These are phyloP conservation scores for Yarrowia porcina DNA, from an alignment of 805 yeast genomes.

Conservation along the genomic window DNA sequence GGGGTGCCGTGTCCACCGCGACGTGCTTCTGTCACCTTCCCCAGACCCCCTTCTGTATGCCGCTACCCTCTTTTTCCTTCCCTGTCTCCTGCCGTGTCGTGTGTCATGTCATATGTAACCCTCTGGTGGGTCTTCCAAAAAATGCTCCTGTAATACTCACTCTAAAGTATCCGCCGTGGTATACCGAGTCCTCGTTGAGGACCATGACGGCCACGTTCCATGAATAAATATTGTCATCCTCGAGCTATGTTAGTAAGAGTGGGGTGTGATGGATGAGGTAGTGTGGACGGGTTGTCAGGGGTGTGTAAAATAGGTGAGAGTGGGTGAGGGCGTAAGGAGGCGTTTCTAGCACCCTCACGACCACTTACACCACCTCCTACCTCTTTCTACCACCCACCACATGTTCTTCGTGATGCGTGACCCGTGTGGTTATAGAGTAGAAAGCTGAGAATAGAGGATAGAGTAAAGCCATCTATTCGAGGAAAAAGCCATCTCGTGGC, in stretches of 20 bases:
- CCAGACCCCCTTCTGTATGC: neutral
- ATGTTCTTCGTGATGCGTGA: too few species aligned
- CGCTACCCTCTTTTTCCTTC: neutral
- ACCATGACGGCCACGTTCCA: slow-evolving; percentile 93
- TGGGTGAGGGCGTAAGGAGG: too few species aligned
- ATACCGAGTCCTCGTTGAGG: slow-evolving; percentile 79
- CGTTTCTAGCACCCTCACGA: too few species aligned
- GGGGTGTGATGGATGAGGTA: neutral
- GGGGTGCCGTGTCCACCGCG: neutral
- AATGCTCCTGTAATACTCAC: slow-evolving; percentile 30
- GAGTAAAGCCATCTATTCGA: too few species aligned
- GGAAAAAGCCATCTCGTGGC: too few species aligned
- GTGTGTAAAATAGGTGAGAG: too few species aligned
- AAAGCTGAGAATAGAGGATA: too few species aligned
- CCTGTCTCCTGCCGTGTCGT: neutral
- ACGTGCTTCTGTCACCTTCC: neutral
- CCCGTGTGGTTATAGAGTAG: too few species aligned
- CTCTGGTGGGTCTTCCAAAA: neutral
- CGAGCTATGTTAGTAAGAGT: slow-evolving; percentile 39
- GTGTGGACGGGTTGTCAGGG: neutral
- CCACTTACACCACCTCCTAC: too few species aligned
- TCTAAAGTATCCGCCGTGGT: slow-evolving; percentile 90
- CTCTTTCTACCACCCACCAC: too few species aligned
- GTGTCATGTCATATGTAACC: neutral
- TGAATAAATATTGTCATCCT: slow-evolving; percentile 44